Percentiles rank a stretch among this genome's conserved stretches.
Conservation (phyloP, 2,329 filamentous ascomycete species). For the Hypoxylon sp. region DNA sequence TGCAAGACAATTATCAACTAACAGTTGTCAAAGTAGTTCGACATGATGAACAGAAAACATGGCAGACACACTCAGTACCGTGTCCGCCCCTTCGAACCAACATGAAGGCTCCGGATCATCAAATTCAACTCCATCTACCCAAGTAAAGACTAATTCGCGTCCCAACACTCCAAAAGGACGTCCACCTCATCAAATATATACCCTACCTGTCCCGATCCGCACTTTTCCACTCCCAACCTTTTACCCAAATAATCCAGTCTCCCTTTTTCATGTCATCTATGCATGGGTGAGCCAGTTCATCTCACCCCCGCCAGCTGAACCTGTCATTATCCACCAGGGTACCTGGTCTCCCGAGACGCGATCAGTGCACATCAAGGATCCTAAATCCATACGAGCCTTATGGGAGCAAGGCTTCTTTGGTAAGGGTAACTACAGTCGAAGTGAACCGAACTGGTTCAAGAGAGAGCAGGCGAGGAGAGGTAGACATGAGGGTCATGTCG, state of each 20-base stretch:
- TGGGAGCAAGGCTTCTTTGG: conserved; percentile 99
- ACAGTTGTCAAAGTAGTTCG: conserved; percentile 48
- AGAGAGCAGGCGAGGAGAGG: conserved; percentile 79
- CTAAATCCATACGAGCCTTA: conserved; percentile 76
- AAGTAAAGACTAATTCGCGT: conserved; percentile 23
- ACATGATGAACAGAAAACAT: conserved; percentile 54
- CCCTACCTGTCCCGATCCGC: conserved; percentile 79
- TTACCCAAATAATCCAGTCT: conserved; percentile 91
- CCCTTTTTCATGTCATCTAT: conserved; percentile 80
- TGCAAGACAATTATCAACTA: no score
- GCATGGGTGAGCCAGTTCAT: conserved; percentile 79
- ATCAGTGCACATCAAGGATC: conserved; percentile 84
- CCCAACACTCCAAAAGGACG: conserved; percentile 45
- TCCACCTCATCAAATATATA: conserved; percentile 77
- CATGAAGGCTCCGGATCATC: conserved; percentile 27
- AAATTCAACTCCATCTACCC: conserved; percentile 36
- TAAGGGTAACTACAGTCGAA: conserved; percentile 90
- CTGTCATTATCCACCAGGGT: conserved; percentile 71
- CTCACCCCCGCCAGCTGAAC: conserved; percentile 71
- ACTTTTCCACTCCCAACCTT: conserved; percentile 87
- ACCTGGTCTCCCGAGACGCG: conserved; percentile 83
- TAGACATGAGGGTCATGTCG: conserved; percentile 71
- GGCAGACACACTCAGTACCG: conserved; percentile 43
- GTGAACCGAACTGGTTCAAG: conserved; percentile 92
- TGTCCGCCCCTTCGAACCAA: conserved; percentile 30